phyloP scores from a whole-genome alignment of 306 rosid genomes.

The Trichosanthes cucumerina region DNA sequence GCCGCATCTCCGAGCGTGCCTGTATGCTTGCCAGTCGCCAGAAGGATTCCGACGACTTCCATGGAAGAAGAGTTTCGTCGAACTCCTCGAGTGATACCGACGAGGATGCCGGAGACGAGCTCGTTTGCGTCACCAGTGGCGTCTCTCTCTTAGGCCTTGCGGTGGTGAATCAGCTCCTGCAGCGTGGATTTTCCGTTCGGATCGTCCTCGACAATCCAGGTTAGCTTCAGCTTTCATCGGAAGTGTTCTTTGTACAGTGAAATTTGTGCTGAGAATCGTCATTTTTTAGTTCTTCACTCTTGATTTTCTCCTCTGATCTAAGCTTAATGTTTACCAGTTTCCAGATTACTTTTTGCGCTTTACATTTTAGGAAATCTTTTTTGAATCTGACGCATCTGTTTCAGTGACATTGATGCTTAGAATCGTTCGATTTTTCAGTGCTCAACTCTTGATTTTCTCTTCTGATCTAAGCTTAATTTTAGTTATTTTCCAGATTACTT shows the following conservation, averaged over 20 bases:
- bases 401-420: neutral
- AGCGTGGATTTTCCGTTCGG: slow-evolving; percentile 65
- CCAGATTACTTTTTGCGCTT: neutral
- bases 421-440: neutral
- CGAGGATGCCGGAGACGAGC: slow-evolving; percentile 18
- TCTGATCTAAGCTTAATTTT: neutral
- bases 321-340: neutral
- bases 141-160: slow-evolving; percentile 71
- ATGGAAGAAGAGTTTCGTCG: slow-evolving; percentile 5
- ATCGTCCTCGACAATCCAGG: slow-evolving; percentile 53
- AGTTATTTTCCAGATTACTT: neutral
- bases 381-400: too few relatives aligned
- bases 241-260: neutral
- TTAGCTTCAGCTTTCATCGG: neutral
- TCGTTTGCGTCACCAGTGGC: slow-evolving; percentile 79
- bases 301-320: neutral
- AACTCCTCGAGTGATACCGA: neutral
- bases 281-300: neutral
- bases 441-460: neutral
- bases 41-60: slow-evolving; percentile 30
- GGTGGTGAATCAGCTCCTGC: slow-evolving; percentile 49
- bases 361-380: neutral
- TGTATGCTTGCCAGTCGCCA: slow-evolving; percentile 32
- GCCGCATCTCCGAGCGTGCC: slow-evolving; percentile 26
- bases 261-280: neutral